These are phyloP conservation scores for Emydomyces testavorans DNA, from an alignment of 2,329 filamentous ascomycete genomes.

Conservation along the genomic window DNA sequence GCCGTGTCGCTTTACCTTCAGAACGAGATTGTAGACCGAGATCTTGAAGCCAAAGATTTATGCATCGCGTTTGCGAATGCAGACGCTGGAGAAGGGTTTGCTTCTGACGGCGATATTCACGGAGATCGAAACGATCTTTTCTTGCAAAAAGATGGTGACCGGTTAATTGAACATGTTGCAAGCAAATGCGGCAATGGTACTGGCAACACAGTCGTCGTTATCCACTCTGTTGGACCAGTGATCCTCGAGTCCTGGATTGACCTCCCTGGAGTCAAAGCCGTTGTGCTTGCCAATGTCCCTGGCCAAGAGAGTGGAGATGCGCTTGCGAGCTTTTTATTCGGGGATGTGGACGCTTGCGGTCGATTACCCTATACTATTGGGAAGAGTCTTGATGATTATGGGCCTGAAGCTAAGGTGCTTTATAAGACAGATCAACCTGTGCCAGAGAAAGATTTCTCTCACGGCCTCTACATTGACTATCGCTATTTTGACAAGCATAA, in stretches of 20 bases:
- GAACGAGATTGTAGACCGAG: constrained; percentile 32
- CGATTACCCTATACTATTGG: constrained; percentile 54
- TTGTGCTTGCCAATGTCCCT: constrained; percentile 54
- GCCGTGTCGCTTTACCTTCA: constrained; percentile 45
- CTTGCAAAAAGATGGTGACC: constrained; percentile 66
- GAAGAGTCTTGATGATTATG: constrained; percentile 47
- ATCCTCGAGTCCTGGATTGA: constrained; percentile 52
- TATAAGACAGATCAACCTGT: constrained; percentile 57
- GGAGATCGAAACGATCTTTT: constrained; percentile 45
- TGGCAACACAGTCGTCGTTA: constrained; percentile 65
- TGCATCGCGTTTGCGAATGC: constrained; percentile 42
- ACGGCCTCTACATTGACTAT: constrained; percentile 82
- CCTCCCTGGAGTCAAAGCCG: constrained; percentile 51
- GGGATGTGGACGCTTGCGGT: constrained; percentile 37
- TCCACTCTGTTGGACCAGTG: constrained; percentile 67
- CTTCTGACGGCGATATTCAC: constrained; percentile 45
- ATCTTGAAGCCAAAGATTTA: constrained; percentile 30
- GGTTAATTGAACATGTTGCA: constrained; percentile 59
- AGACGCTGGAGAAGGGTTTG: constrained; percentile 40
- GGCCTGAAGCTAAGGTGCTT: constrained; percentile 56
- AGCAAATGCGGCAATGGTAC: constrained; percentile 50
- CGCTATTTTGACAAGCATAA: constrained; percentile 69
- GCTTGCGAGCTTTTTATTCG: constrained; percentile 38
- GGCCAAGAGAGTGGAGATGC: constrained; percentile 44
- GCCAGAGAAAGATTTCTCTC: constrained; percentile 71